These are phyloP conservation scores for Haematococcus sp. DNA, from an alignment of 139 green algal genomes.

Conservation along the genomic window DNA sequence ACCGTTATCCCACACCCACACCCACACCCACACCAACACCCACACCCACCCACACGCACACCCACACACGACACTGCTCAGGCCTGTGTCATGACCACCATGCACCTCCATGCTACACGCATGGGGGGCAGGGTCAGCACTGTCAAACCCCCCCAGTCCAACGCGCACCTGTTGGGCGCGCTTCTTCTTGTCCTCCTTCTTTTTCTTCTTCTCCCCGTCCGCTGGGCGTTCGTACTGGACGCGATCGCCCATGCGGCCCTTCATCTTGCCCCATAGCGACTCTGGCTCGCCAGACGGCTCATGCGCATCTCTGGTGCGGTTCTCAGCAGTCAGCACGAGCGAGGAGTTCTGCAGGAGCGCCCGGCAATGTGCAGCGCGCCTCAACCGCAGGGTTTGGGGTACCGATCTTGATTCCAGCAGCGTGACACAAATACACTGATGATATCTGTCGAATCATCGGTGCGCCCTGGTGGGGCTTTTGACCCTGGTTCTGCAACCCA, in stretches of 20 bases:
- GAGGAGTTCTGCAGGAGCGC: constrained; percentile 83
- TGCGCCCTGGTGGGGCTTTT: neutral
- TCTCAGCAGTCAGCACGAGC: constrained; percentile 93
- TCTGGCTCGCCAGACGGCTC: constrained; percentile 92
- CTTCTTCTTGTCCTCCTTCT: constrained; percentile 67
- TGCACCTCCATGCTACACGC: too few species aligned
- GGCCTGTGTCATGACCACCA: too few species aligned
- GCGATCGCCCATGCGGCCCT: constrained; percentile 89
- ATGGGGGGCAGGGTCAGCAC: neutral
- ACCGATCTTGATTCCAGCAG: neutral
- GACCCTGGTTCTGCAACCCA: neutral
- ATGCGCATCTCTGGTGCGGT: constrained; percentile 67
- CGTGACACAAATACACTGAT: neutral
- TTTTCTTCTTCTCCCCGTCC: constrained; percentile 67
- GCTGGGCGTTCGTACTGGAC: constrained; percentile 62
- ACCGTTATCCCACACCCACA: too few species aligned
- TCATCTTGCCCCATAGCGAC: constrained; percentile 78
- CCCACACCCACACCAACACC: too few species aligned
- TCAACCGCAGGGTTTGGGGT: constrained; percentile 3
- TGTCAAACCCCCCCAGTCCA: neutral
- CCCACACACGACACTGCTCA: too few species aligned
- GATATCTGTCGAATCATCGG: neutral
- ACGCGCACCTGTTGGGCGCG: constrained; percentile 17
- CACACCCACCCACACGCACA: too few species aligned
- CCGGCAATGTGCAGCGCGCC: neutral